Conservation (phyloP, 108 stramenopile genomes). For the Epipyxis sp. region DNA sequence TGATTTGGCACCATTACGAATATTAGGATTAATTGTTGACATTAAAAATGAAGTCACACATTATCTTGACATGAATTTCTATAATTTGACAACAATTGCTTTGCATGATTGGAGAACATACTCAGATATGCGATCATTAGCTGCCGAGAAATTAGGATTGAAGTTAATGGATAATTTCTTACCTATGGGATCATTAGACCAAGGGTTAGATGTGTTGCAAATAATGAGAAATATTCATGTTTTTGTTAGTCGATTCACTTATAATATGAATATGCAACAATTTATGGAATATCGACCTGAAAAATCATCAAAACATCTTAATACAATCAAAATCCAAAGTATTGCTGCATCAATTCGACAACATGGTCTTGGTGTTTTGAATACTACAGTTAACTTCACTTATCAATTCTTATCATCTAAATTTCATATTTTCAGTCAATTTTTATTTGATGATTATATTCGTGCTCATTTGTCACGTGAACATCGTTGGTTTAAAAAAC, state of each 20-base stretch:
- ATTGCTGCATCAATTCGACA: slow-evolving; percentile 52
- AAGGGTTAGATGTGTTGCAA: slow-evolving; percentile 61
- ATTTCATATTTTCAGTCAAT: slow-evolving; percentile 44
- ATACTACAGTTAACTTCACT: slow-evolving; percentile 61
- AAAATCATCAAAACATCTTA: slow-evolving; percentile 53
- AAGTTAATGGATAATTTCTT: slow-evolving; percentile 53
- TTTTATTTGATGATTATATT: slow-evolving; percentile 60
- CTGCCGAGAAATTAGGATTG: slow-evolving; percentile 56
- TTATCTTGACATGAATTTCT: slow-evolving; percentile 58
- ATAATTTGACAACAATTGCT: slow-evolving; percentile 61
- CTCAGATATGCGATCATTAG: slow-evolving; percentile 59
- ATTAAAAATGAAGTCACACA: slow-evolving; percentile 28
- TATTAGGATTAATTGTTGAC: slow-evolving; percentile 33
- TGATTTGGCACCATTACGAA: slow-evolving; percentile 21
- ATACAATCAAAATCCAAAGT: slow-evolving; percentile 51
- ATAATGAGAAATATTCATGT: slow-evolving; percentile 62
- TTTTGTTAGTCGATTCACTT: slow-evolving; percentile 59
- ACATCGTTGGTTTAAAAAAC: slow-evolving; percentile 56
- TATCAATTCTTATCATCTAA: slow-evolving; percentile 59
- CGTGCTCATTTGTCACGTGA: slow-evolving; percentile 57
- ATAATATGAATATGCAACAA: slow-evolving; percentile 63
- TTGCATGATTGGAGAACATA: slow-evolving; percentile 67
- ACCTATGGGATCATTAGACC: slow-evolving; percentile 60
- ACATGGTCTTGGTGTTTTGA: slow-evolving; percentile 66
- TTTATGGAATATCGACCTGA: slow-evolving; percentile 63